Percentiles rank a stretch among this genome's conserved stretches.
These are phyloP conservation scores for Xylariaceae sp. DNA, from an alignment of 2,329 filamentous ascomycete species.

Conservation along the genomic window DNA sequence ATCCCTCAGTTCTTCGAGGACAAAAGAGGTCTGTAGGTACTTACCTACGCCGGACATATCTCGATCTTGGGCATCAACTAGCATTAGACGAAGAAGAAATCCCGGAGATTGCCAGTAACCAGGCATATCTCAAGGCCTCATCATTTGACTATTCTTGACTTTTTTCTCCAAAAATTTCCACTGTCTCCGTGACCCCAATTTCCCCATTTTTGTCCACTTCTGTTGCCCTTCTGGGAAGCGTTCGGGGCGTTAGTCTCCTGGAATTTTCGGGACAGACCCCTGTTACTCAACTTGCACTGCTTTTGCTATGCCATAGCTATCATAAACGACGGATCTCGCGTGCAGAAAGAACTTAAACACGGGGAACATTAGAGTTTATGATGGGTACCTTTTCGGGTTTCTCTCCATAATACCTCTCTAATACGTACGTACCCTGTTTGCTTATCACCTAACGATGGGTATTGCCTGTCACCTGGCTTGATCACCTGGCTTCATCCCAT, in stretches of 20 bases:
- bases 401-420: no score
- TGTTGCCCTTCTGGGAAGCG: conserved; percentile 21
- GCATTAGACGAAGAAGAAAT: conserved; percentile 19
- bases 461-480: no score
- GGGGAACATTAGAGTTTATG: no score
- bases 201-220: conserved; percentile 10
- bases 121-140: conserved; percentile 13
- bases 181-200: conserved; percentile 12
- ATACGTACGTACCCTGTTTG: not conserved
- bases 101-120: conserved; percentile 17
- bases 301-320: not conserved
- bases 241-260: conserved; percentile 10
- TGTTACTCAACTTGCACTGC: no score
- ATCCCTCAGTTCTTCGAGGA: conserved; percentile 1
- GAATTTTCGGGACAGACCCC: conserved; percentile 12
- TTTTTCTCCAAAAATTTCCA: conserved; percentile 13
- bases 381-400: no score
- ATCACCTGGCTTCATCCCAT: no score
- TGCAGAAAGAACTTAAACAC: not conserved
- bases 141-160: conserved; percentile 21
- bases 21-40: not conserved
- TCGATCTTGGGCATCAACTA: conserved; percentile 10
- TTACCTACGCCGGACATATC: conserved; percentile 9
- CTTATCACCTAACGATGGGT: no score
- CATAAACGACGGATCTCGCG: not conserved